phyloP scores from a whole-genome alignment of 2,329 filamentous ascomycete species.

The Moelleriella libera region DNA sequence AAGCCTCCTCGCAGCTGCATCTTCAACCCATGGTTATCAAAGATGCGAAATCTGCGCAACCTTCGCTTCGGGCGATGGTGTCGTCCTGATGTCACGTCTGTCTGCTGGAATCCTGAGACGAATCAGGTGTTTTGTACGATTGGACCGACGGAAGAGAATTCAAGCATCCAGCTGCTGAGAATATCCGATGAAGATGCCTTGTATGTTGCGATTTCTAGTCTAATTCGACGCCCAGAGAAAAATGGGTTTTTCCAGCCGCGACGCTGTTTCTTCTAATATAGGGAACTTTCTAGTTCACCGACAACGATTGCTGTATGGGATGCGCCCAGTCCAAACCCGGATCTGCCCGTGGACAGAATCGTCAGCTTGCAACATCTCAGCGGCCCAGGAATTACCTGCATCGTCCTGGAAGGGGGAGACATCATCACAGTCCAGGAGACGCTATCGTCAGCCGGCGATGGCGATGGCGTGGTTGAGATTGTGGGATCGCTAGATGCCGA shows the following conservation, averaged over 20 bases:
- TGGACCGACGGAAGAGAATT: constrained; percentile 58
- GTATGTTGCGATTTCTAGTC: constrained; percentile 2
- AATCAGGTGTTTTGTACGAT: constrained; percentile 72
- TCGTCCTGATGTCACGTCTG: constrained; percentile 52
- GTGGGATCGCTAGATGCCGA: constrained; percentile 88
- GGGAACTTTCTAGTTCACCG: constrained; percentile 11
- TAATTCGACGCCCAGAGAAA: too few species aligned
- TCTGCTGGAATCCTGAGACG: constrained; percentile 71
- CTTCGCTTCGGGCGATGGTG: constrained; percentile 56
- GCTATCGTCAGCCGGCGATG: constrained; percentile 8
- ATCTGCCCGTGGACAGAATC: constrained; percentile 61
- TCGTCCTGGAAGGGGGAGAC: constrained; percentile 82
- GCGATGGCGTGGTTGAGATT: constrained; percentile 73
- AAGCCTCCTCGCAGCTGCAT: neutral
- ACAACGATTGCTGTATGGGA: constrained; percentile 69
- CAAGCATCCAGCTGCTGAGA: constrained; percentile 58
- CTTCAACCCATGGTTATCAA: neutral
- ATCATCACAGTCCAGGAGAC: constrained; percentile 71
- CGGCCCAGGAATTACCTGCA: constrained; percentile 61
- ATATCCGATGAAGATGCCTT: constrained; percentile 27
- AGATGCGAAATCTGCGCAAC: constrained; percentile 81
- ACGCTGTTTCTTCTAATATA: neutral
- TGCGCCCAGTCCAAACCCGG: constrained; percentile 64
- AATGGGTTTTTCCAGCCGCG: too few species aligned
- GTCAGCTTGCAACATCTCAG: constrained; percentile 74